phyloP scores from a whole-genome alignment of 139 green algal species.

The Eudorina sp. region DNA sequence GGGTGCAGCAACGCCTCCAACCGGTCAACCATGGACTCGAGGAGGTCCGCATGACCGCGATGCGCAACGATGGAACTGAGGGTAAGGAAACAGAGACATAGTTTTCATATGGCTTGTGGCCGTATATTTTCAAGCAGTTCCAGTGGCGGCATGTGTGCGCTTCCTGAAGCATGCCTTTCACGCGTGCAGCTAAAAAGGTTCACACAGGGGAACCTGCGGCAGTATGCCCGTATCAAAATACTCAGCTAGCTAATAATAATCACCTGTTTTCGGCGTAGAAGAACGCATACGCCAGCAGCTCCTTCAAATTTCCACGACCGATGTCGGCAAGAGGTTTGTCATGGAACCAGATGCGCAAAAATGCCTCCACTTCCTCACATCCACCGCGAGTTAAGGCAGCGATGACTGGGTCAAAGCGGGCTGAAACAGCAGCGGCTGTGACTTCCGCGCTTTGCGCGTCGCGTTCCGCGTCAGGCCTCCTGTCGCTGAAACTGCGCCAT shows the following conservation, averaged over 20 bases:
- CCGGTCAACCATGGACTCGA: slow-evolving; percentile 23
- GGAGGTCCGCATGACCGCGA: neutral
- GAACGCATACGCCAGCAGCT: slow-evolving; percentile 57
- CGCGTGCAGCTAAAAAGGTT: too few relatives aligned
- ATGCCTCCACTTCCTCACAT: neutral
- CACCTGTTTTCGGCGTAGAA: slow-evolving; percentile 47
- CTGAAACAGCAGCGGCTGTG: neutral
- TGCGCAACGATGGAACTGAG: neutral
- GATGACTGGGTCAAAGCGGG: slow-evolving; percentile 4
- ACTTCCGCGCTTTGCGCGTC: neutral
- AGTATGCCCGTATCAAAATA: too few relatives aligned
- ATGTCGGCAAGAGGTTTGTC: slow-evolving; percentile 3
- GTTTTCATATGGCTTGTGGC: too few relatives aligned
- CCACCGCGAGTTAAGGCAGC: neutral
- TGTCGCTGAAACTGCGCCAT: slow-evolving; percentile 16
- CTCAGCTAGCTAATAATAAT: too few relatives aligned
- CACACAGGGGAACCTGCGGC: too few relatives aligned
- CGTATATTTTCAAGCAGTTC: too few relatives aligned
- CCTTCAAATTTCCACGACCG: slow-evolving; percentile 32
- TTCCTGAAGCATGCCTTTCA: too few relatives aligned
- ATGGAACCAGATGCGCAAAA: slow-evolving; percentile 52
- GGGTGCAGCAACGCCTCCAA: slow-evolving; percentile 44
- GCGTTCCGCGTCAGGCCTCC: neutral
- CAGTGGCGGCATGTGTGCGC: too few relatives aligned
- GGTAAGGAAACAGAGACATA: too few relatives aligned